These are phyloP conservation scores for Cucumis variabilis DNA, from an alignment of 331 rosid species.

Conservation along the genomic window DNA sequence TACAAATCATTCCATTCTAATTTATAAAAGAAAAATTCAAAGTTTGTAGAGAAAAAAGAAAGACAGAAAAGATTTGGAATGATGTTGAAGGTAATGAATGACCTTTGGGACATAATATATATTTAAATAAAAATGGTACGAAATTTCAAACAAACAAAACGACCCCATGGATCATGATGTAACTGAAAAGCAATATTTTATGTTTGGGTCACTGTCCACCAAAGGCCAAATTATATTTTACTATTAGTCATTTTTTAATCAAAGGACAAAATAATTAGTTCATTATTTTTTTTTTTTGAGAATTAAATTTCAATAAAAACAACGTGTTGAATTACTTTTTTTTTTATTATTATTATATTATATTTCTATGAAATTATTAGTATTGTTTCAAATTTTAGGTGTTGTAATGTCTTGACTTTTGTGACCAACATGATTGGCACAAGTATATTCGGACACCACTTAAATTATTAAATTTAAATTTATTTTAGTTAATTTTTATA, in stretches of 20 bases:
- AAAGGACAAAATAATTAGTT: slow-evolving; percentile 11
- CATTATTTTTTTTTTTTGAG: not conserved
- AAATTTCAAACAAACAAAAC: not conserved
- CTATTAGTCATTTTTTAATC: too few relatives aligned
- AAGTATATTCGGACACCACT: too few relatives aligned
- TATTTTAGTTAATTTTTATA: too few relatives aligned
- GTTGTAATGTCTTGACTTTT: slow-evolving; percentile 3
- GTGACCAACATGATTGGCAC: not conserved
- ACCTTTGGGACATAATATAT: not conserved
- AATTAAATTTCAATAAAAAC: not conserved
- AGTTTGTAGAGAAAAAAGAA: too few relatives aligned
- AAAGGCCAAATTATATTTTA: not conserved
- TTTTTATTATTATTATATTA: too few relatives aligned
- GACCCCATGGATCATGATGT: not conserved
- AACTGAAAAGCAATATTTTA: slow-evolving; percentile 7
- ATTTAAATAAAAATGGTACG: not conserved
- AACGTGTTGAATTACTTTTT: not conserved
- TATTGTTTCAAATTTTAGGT: not conserved
- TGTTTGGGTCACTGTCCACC: not conserved
- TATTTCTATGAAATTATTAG: not conserved
- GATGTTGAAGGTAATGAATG: not conserved
- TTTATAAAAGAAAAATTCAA: not conserved
- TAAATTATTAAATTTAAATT: too few relatives aligned
- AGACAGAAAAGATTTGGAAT: not conserved
- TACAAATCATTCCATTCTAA: not conserved